Evolutionary conservation across 1,284 basidiomycete species (phyloP).

Genomic region (Leccinum angustisporum): DNA sequence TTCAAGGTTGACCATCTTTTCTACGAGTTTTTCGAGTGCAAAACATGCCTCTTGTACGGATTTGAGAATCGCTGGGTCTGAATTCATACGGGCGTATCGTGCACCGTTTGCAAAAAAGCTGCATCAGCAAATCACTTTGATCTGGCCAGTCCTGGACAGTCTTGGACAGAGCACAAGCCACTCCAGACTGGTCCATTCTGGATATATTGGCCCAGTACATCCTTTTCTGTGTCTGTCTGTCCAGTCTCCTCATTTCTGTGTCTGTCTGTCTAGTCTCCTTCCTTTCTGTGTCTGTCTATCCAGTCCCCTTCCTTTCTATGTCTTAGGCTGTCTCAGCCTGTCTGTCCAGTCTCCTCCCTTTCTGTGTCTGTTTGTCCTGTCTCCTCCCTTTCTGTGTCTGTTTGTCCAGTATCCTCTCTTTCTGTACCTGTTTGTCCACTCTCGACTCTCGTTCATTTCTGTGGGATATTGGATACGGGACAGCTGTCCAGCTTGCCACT

Average conservation of each 20-base stretch:
- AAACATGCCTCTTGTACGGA: slow-evolving; percentile 64
- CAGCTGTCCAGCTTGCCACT: no score
- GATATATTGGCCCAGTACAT: neutral
- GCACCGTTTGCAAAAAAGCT: slow-evolving; percentile 65
- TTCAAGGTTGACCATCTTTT: slow-evolving; percentile 75
- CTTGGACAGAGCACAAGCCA: neutral
- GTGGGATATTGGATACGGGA: neutral
- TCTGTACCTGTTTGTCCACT: no score
- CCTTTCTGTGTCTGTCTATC: no score
- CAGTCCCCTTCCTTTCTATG: no score
- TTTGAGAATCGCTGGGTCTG: slow-evolving; percentile 46
- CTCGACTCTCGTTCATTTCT: neutral
- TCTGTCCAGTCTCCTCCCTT: no score
- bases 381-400: no score
- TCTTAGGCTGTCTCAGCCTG: no score
- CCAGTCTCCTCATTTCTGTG: neutral
- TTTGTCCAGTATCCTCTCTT: no score
- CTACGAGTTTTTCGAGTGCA: slow-evolving; percentile 65
- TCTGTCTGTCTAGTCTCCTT: neutral
- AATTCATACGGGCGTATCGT: slow-evolving; percentile 52
- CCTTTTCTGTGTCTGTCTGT: neutral
- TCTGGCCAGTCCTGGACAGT: neutral
- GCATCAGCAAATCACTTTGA: neutral
- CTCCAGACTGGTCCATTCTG: neutral
- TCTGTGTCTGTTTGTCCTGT: no score